Conservation (phyloP, 169 alveolate genomes). For the Babesia ovis region DNA sequence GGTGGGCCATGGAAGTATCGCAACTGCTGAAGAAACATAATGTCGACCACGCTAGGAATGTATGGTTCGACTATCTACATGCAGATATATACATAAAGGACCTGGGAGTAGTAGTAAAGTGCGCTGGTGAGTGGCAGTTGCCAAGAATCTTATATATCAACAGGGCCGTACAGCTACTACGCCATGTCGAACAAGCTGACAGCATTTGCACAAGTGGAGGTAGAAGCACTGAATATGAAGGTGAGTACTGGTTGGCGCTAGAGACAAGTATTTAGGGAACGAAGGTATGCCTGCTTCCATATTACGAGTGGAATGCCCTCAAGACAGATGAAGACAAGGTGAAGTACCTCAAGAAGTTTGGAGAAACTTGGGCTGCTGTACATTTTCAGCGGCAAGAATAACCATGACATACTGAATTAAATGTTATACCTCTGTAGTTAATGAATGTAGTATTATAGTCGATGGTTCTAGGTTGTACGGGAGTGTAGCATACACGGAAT, state of each 20-base stretch:
- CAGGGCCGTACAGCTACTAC: slow-evolving; percentile 81
- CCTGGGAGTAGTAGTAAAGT: slow-evolving; percentile 63
- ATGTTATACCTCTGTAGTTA: too few species aligned
- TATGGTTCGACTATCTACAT: slow-evolving; percentile 68
- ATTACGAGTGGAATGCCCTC: slow-evolving; percentile 63
- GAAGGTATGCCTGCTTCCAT: slow-evolving; percentile 50
- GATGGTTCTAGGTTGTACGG: too few species aligned
- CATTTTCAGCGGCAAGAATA: too few species aligned
- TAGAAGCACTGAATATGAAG: slow-evolving; percentile 42
- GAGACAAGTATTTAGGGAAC: slow-evolving; percentile 24
- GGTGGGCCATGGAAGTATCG: slow-evolving; percentile 78
- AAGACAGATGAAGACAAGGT: slow-evolving; percentile 53
- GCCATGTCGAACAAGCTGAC: slow-evolving; percentile 65
- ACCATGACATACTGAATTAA: too few species aligned
- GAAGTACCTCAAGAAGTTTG: slow-evolving; percentile 37
- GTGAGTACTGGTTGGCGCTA: neutral
- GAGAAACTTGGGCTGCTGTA: slow-evolving; percentile 26
- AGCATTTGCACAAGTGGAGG: slow-evolving; percentile 41
- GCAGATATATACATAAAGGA: slow-evolving; percentile 74
- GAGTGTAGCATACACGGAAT: too few species aligned
- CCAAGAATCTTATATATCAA: neutral
- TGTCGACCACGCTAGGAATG: slow-evolving; percentile 68
- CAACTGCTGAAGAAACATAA: slow-evolving; percentile 45
- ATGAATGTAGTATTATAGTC: too few species aligned
- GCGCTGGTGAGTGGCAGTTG: slow-evolving; percentile 49